A percentile compares a stretch with the other conserved stretches of the same genome.
Evolutionary conservation across 345 rosid species (phyloP).

Genomic region (Eucalyptus urophylla): DNA sequence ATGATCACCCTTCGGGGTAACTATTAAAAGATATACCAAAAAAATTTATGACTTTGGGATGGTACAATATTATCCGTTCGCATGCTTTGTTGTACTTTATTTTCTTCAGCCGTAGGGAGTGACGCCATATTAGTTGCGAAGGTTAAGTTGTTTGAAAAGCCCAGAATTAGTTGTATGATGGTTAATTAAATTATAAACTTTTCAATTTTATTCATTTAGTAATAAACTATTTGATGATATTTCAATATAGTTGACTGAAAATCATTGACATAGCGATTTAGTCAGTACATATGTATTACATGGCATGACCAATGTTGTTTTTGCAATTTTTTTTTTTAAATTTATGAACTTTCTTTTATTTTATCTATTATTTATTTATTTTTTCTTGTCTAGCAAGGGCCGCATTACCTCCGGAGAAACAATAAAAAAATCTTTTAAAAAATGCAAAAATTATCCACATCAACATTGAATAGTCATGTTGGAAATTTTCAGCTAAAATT

Average conservation of each 20-base stretch:
- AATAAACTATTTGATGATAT: no score
- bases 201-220: no score
- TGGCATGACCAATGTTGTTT: not conserved
- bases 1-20: not conserved
- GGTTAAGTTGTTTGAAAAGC: not conserved
- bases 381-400: not conserved
- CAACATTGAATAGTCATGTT: not conserved
- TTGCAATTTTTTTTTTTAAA: no score
- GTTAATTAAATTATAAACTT: no score
- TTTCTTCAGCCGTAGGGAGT: not conserved
- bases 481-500: no score
- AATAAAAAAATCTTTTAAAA: no score
- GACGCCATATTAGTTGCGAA: no score
- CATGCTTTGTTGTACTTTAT: not conserved
- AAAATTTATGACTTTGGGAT: not conserved
- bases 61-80: not conserved
- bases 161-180: not conserved
- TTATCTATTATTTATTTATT: no score
- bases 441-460: not conserved
- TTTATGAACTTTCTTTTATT: not conserved
- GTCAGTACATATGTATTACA: not conserved
- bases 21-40: not conserved
- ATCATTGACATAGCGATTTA: not conserved
- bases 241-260: not conserved
- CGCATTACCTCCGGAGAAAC: accelerated